Percentiles rank a stretch among this genome's conserved stretches.
Evolutionary conservation across 1,284 basidiomycete species (phyloP).

Genomic region (Bjerkandera adusta): DNA sequence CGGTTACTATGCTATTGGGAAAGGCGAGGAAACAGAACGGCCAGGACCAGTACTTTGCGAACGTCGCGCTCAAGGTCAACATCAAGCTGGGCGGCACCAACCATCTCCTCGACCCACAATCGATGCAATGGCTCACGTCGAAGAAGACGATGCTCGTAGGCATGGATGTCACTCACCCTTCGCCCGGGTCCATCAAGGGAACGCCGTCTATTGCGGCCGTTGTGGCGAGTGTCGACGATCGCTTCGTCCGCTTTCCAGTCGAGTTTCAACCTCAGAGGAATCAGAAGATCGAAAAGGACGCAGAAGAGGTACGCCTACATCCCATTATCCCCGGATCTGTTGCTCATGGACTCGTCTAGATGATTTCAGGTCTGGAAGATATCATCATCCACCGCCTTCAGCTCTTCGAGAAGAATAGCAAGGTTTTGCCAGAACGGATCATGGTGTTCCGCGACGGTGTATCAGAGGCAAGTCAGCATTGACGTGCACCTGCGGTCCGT

Average conservation of each 20-base stretch:
- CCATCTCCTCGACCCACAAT: conserved; percentile 54
- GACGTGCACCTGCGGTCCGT: not conserved
- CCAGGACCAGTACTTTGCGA: conserved; percentile 77
- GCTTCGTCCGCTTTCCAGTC: conserved; percentile 71
- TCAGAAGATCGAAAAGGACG: conserved; percentile 37
- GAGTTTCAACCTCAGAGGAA: conserved; percentile 56
- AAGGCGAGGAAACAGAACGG: conserved; percentile 57
- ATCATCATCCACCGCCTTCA: conserved; percentile 73
- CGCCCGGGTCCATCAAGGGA: conserved; percentile 50
- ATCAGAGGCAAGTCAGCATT: conserved; percentile 55
- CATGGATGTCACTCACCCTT: conserved; percentile 76
- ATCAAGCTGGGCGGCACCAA: conserved; percentile 79
- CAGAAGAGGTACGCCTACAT: conserved; percentile 55
- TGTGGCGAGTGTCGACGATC: conserved; percentile 65
- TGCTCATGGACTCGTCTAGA: conserved; percentile 37
- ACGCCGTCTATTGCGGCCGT: conserved; percentile 78
- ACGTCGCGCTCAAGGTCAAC: conserved; percentile 65
- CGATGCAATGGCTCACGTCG: conserved; percentile 62
- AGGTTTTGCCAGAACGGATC: conserved; percentile 56
- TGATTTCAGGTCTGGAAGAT: conserved; percentile 58
- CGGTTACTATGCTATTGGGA: conserved; percentile 58
- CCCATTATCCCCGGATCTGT: not conserved
- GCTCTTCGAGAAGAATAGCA: conserved; percentile 52
- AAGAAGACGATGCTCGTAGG: conserved; percentile 78
- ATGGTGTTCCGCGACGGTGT: conserved; percentile 76